phyloP scores from a whole-genome alignment of 176 grass and related monocot species.

The Bothriochloa decipiens region DNA sequence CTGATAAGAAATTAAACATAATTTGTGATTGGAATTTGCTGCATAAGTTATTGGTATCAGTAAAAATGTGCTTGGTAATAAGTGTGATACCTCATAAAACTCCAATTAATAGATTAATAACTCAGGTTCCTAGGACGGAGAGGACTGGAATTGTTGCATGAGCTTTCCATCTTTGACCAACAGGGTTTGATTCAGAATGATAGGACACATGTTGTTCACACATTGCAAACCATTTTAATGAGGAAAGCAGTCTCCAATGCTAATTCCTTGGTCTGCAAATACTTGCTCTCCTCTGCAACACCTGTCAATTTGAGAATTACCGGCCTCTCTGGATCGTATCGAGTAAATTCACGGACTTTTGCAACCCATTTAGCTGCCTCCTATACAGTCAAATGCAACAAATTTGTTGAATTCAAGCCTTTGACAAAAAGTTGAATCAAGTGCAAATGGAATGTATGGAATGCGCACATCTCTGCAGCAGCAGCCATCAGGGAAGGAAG shows the following conservation, averaged over 20 bases:
- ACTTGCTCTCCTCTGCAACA: conserved; percentile 93
- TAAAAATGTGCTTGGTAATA: conserved; percentile 2
- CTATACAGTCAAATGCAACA: conserved; percentile 61
- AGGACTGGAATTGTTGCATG: background rate
- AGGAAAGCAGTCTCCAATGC: conserved; percentile 89
- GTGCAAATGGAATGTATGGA: background rate
- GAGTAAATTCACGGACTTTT: conserved; percentile 72
- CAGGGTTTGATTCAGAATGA: conserved; percentile 14
- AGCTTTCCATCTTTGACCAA: conserved; percentile 27
- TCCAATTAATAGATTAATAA: conserved; percentile 6
- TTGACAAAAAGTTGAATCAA: conserved; percentile 14
- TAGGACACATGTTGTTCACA: conserved; percentile 36
- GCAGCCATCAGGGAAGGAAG: no score
- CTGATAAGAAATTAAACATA: background rate
- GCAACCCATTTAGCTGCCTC: conserved; percentile 98
- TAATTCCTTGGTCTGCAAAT: conserved; percentile 83
- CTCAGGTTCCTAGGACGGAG: conserved; percentile 12
- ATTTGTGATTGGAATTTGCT: background rate
- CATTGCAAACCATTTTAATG: conserved; percentile 74
- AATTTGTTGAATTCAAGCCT: conserved; percentile 17
- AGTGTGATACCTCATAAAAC: conserved; percentile 35
- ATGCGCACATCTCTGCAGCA: background rate
- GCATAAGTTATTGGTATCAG: background rate
- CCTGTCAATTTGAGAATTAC: conserved; percentile 92
- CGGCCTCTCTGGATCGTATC: conserved; percentile 74